Evolutionary conservation across 2,329 filamentous ascomycete genomes (phyloP).

Genomic region (Zalaria sp.): DNA sequence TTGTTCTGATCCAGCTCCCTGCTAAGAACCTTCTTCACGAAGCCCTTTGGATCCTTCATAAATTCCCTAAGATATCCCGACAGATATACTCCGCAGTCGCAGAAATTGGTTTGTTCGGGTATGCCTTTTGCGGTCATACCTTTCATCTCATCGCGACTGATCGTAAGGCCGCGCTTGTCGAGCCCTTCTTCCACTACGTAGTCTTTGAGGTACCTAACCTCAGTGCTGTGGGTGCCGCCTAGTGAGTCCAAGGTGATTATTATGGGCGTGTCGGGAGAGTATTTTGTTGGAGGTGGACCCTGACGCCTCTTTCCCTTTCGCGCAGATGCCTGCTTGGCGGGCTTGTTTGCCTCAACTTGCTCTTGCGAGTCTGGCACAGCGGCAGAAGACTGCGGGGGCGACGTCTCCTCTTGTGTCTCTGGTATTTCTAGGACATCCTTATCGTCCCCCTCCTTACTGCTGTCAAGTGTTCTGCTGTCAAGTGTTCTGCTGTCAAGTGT

Average conservation of each 20-base stretch:
- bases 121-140: slow-evolving; percentile 61
- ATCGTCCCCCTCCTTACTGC: slow-evolving; percentile 2
- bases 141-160: slow-evolving; percentile 31
- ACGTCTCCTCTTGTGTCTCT: not conserved
- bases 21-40: slow-evolving; percentile 52
- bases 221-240: slow-evolving; percentile 46
- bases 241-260: slow-evolving; percentile 87
- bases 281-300: slow-evolving; percentile 13
- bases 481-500: too few species aligned
- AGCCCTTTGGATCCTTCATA: slow-evolving; percentile 56
- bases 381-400: not conserved
- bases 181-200: slow-evolving; percentile 65
- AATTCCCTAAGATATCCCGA: slow-evolving; percentile 77
- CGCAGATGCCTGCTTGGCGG: not conserved
- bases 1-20: slow-evolving; percentile 43
- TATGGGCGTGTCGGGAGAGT: slow-evolving; percentile 36
- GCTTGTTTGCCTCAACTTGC: too few species aligned
- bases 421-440: slow-evolving; percentile 9
- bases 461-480: too few species aligned
- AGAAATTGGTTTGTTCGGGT: slow-evolving; percentile 69
- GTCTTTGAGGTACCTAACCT: slow-evolving; percentile 55
- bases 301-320: slow-evolving; percentile 5
- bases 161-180: slow-evolving; percentile 40
- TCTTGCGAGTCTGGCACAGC: not conserved
- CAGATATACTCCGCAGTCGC: slow-evolving; percentile 80